Base-by-base conservation (phyloP, 2,329 filamentous ascomycete species). In the Cytospora piceae region DNA sequence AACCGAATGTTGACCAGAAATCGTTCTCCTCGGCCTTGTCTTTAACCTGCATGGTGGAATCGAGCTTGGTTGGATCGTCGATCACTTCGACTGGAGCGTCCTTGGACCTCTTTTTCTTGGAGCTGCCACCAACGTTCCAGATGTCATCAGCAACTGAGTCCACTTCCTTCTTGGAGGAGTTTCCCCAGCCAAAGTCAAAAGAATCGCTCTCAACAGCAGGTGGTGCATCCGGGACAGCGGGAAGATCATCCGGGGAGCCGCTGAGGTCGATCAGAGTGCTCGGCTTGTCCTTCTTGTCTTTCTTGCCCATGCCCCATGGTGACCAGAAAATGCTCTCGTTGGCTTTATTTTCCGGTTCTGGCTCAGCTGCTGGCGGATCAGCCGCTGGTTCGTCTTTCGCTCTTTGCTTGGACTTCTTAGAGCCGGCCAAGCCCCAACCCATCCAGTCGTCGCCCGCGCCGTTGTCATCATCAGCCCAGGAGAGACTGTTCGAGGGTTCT, bases 31-130 rank as follows among this genome's bases (percentile, higher is more conserved):
- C 66, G 32, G 62, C 58, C 34, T 65, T 68, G 20, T 76, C 78
- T 72, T 80, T 79, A 63, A 73, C 72, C 71, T 81, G 80, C 70
- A 80, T 79, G 57, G 80, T 76, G 34, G 80, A 80, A 64, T 80
- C 79, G 63, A 81, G 79, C 67, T 82, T 78, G 31, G 80, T 77
- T 64, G 78, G 80, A 54, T 80, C 80, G 32, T 80, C 78, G 54
- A 81, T 52, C 20, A 63, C 76, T 65, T 85, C 81, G 29, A 82
- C 73, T 8, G 81, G 78, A 17, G 78, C 76, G 71, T 85, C 86
- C 71, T 81, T 83, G 65, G 73, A 74, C 64, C 81, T 84, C 73
- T 86, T 86, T 72, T 84, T 83, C 76, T 85, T 86, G 20, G 70
- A 73, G 9, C 74, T 73, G 29, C 69, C 72, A 22, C 73, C 71